A percentile compares a stretch with the other conserved stretches of the same genome.
Evolutionary conservation across 305 asterid species (phyloP).

Genomic region (Nicotiana rustica): DNA sequence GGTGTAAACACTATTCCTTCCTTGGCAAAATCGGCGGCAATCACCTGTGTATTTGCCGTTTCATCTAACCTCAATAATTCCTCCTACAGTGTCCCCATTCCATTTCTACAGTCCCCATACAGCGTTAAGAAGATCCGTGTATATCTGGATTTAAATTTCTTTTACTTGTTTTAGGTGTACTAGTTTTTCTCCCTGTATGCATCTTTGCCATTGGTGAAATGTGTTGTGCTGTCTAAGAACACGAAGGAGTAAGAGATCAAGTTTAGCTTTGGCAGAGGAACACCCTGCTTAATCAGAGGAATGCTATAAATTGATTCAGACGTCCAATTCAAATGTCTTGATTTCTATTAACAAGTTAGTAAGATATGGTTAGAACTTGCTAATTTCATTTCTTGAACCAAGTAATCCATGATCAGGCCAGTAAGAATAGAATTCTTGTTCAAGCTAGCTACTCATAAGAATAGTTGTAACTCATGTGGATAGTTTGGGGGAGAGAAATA

Average conservation of each 20-base stretch:
- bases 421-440: background rate
- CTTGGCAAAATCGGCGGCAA: slow-evolving; percentile 15
- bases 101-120: slow-evolving; percentile 11
- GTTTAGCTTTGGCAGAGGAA: slow-evolving; percentile 1
- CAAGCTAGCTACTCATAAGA: background rate
- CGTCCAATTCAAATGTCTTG: slow-evolving; percentile 11
- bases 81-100: background rate
- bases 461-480: background rate
- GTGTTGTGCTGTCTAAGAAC: slow-evolving; percentile 24
- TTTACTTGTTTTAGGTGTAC: slow-evolving; percentile 2
- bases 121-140: slow-evolving; percentile 13
- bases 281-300: background rate
- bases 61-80: slow-evolving; percentile 27
- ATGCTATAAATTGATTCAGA: slow-evolving; percentile 9
- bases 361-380: slow-evolving; percentile 25
- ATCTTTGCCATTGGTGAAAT: slow-evolving; percentile 13
- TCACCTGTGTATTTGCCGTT: slow-evolving; percentile 18
- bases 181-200: background rate
- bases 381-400: slow-evolving; percentile 16
- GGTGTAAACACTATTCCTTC: slow-evolving; percentile 1
- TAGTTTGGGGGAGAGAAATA: no score
- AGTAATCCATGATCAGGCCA: slow-evolving; percentile 12
- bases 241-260: slow-evolving; percentile 9
- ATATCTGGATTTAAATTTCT: slow-evolving; percentile 9
- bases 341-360: slow-evolving; percentile 9